These are phyloP conservation scores for Pseudophaeomoniella oleicola DNA, from an alignment of 2,329 filamentous ascomycete species.

Conservation along the genomic window DNA sequence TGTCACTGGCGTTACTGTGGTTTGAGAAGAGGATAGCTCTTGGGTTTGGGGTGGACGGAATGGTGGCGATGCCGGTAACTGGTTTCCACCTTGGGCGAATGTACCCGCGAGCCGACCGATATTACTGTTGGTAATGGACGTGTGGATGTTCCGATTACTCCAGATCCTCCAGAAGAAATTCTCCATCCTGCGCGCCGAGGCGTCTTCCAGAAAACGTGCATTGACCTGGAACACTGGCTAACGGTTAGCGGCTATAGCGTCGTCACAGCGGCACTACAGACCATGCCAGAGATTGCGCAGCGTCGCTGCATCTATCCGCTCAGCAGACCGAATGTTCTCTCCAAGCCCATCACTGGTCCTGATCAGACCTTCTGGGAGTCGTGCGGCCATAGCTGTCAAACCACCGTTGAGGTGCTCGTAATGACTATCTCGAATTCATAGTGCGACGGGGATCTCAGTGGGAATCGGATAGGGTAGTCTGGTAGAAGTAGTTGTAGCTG, in stretches of 20 bases:
- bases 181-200: background rate
- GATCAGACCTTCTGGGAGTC: background rate
- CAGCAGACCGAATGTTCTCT: background rate
- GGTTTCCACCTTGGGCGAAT: background rate
- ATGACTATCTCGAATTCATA: background rate
- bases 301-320: background rate
- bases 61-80: no score
- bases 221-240: background rate
- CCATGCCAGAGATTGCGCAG: background rate
- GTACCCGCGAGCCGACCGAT: background rate
- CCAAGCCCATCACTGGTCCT: background rate
- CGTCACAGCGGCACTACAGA: background rate
- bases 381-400: background rate
- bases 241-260: background rate
- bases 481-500: background rate
- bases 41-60: no score
- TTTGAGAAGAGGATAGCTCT: no score
- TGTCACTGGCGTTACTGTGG: no score
- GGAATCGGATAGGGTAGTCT: background rate
- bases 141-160: background rate
- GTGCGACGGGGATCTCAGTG: background rate
- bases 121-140: background rate
- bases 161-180: background rate
- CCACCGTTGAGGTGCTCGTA: background rate
- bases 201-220: background rate